These are phyloP conservation scores for Colletotrichum zoysiae DNA, from an alignment of 2,329 filamentous ascomycete genomes.

Conservation along the genomic window DNA sequence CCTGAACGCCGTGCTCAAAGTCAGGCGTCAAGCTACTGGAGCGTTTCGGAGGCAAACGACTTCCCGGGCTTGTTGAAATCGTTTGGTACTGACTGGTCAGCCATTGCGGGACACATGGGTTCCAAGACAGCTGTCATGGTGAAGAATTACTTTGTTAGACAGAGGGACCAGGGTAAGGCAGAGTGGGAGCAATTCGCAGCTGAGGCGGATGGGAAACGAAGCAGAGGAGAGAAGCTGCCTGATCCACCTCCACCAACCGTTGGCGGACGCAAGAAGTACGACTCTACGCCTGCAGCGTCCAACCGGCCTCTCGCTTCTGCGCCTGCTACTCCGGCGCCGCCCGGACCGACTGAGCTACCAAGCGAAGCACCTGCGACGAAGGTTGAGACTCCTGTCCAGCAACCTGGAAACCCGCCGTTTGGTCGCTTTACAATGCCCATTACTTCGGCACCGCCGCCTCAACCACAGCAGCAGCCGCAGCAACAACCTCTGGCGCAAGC, in stretches of 20 bases:
- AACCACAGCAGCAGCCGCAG: conserved; percentile 43
- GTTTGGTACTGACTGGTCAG: conserved; percentile 83
- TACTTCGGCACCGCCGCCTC: conserved; percentile 55
- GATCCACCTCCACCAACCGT: conserved; percentile 68
- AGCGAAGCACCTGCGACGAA: conserved; percentile 62
- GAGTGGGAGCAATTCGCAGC: conserved; percentile 72
- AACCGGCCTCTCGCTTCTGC: conserved; percentile 59
- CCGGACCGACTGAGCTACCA: conserved; percentile 53
- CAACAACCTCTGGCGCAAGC: conserved; percentile 41
- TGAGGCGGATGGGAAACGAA: conserved; percentile 70
- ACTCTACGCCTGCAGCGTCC: conserved; percentile 55
- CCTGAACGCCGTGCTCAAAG: conserved; percentile 65
- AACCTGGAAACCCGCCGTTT: conserved; percentile 54
- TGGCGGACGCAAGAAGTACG: conserved; percentile 65
- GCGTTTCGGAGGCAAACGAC: conserved; percentile 82
- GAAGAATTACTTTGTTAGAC: conserved; percentile 76
- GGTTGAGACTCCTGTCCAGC: conserved; percentile 54
- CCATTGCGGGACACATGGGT: conserved; percentile 83
- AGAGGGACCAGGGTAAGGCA: conserved; percentile 69
- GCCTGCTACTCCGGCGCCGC: conserved; percentile 46
- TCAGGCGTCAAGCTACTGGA: conserved; percentile 87
- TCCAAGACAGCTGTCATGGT: conserved; percentile 90
- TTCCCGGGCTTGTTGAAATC: conserved; percentile 79
- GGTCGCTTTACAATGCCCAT: conserved; percentile 61
- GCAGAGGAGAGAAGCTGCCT: conserved; percentile 69